Conservation (phyloP, 2,329 filamentous ascomycete species). For the Orbilia oligospora region DNA sequence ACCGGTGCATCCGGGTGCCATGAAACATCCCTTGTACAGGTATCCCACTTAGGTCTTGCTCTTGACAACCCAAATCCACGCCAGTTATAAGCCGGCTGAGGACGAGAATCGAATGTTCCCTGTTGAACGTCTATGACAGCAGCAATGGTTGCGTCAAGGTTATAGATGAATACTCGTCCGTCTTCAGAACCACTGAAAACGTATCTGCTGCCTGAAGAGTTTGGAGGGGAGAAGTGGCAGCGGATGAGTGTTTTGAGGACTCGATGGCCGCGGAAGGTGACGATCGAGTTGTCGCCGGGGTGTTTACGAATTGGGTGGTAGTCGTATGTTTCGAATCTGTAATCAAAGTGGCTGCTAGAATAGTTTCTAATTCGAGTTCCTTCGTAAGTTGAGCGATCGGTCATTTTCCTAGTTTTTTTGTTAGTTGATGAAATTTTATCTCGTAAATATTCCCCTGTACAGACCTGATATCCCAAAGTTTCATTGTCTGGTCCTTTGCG, state of each 20-base stretch:
- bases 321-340: constrained; percentile 75
- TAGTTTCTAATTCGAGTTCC: constrained; percentile 62
- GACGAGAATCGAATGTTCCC: constrained; percentile 77
- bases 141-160: constrained; percentile 88
- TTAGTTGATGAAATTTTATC: constrained; percentile 1
- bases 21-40: constrained; percentile 87
- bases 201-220: constrained; percentile 88
- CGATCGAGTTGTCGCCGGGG: constrained; percentile 88
- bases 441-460: background rate
- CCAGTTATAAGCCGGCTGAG: constrained; percentile 70
- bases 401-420: constrained; percentile 62
- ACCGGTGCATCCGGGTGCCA: constrained; percentile 91
- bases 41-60: constrained; percentile 76
- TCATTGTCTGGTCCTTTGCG: constrained; percentile 96
- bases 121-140: constrained; percentile 81
- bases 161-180: constrained; percentile 91
- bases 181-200: constrained; percentile 94
- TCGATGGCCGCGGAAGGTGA: constrained; percentile 91
- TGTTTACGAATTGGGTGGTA: constrained; percentile 71
- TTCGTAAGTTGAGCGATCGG: constrained; percentile 61
- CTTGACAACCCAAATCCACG: constrained; percentile 72
- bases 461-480: constrained; percentile 82
- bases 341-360: constrained; percentile 76
- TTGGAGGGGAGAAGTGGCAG: constrained; percentile 92
- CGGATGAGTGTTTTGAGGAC: constrained; percentile 92